Evolutionary conservation across 1,139 yeast genomes (phyloP), one percentile per base, ranked within the genome.

Genomic region (Hanseniaspora uvarum): DNA sequence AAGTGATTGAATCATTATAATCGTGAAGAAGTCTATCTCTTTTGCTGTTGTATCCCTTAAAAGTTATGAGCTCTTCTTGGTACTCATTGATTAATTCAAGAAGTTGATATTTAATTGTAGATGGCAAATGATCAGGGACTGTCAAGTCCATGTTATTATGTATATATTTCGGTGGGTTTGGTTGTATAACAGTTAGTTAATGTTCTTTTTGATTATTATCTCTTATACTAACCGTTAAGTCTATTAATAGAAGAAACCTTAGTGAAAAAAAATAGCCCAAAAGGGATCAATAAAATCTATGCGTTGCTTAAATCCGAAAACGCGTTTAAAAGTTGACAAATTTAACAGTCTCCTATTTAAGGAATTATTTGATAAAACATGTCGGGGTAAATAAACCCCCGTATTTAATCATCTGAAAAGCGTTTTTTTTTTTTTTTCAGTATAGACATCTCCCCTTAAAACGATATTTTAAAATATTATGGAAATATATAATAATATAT

Each of bases 41-140:
- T 57, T 79, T 80, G 59, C 77, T 80, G 44, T 72, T 69, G 62
- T 80, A 82, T 1, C 89, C 88, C 63, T 81, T 83, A 52, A 75
- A 79, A 0, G 88, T 82, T 56, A 83, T 69, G 56, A 80, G 81
- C 1, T 86, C 88, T 46, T 82, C 86, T 59, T 76, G 67, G 59
- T 70, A 77, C 59, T 81, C 86, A 21, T 68, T 64, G 28, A 70
- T 72, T 26, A 80, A 69, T 53, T 71, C 74, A 21, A 67, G 61
- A 14, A 80, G 69, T 59, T 71, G 62, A 23, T 58, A 56, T 44
- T 63, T 65, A 3, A 62, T 51, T 3, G 53, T 58, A 2, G 57
- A 31, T 18, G 68, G 68, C 28, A 66, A 54, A 18, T 59, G 56
- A 7, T 62, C 59, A 14, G 70, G 67, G 16, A 66, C 61, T 12